Conservation (phyloP, 805 yeast genomes). For the Candida namnaoensis region DNA sequence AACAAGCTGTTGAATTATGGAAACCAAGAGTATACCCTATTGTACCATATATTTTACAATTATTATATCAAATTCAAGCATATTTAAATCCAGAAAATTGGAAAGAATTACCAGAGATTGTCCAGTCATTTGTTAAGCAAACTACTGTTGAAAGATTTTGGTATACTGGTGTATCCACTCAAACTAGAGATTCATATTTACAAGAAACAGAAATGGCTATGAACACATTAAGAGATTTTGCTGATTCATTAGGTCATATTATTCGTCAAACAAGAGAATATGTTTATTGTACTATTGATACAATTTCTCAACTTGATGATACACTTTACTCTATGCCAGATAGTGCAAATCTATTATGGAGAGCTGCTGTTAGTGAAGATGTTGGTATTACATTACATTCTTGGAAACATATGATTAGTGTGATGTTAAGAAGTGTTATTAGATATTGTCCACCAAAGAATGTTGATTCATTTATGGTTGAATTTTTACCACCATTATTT, state of each 20-base stretch:
- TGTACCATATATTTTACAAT: constrained; percentile 80
- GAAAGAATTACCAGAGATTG: constrained; percentile 80
- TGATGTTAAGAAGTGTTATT: constrained; percentile 78
- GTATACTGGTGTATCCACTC: constrained; percentile 97
- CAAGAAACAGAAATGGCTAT: constrained; percentile 93
- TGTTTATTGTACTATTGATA: constrained; percentile 82
- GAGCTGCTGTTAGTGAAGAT: constrained; percentile 60
- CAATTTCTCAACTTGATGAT: constrained; percentile 83
- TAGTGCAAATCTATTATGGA: constrained; percentile 69
- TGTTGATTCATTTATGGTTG: constrained; percentile 62
- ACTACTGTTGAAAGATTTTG: constrained; percentile 92
- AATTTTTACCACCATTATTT: constrained; percentile 71
- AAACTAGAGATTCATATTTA: constrained; percentile 87
- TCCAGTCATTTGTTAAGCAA: constrained; percentile 84
- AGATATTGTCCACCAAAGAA: constrained; percentile 77
- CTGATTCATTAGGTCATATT: constrained; percentile 95
- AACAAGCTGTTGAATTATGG: constrained; percentile 67
- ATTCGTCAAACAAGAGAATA: constrained; percentile 94
- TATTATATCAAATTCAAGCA: constrained; percentile 85
- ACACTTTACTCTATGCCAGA: constrained; percentile 82
- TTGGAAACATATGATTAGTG: constrained; percentile 94
- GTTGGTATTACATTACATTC: constrained; percentile 92
- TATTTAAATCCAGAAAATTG: constrained; percentile 93
- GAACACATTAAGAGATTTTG: constrained; percentile 90
- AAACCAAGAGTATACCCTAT: constrained; percentile 89